Evolutionary conservation across 345 rosid genomes (phyloP).

Genomic region (Pseudoturritis turrita): DNA sequence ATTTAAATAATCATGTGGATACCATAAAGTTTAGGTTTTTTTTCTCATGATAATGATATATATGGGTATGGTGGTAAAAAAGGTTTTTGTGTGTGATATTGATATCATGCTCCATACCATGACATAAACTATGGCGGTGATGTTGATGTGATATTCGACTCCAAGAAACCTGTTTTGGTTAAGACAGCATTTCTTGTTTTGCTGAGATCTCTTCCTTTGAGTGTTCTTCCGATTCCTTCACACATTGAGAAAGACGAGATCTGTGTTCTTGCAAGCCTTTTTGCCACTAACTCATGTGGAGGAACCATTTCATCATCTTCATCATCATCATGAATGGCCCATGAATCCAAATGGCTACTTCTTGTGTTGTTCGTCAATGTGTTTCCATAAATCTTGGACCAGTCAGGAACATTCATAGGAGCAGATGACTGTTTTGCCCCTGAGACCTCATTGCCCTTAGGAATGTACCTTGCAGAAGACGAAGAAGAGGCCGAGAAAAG

Average conservation of each 20-base stretch:
- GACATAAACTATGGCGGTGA: conserved; percentile 17
- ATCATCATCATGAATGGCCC: conserved; percentile 26
- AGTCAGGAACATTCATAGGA: conserved; percentile 80
- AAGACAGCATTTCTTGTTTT: conserved; percentile 67
- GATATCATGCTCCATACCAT: conserved; percentile 15
- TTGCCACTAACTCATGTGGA: conserved; percentile 83
- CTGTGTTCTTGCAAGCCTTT: conserved; percentile 46
- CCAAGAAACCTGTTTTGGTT: conserved; percentile 75
- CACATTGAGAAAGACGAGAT: conserved; percentile 62
- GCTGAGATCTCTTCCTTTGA: conserved; percentile 81
- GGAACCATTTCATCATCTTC: conserved; percentile 59
- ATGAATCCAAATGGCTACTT: conserved; percentile 26
- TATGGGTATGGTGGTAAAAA: neutral
- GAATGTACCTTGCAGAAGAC: conserved; percentile 30
- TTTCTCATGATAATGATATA: conserved; percentile 6
- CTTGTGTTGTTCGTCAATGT: conserved; percentile 10
- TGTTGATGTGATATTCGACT: conserved; percentile 26
- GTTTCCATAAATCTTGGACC: conserved; percentile 80
- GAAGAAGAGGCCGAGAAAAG: conserved; percentile 37
- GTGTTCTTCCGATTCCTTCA: conserved; percentile 82
- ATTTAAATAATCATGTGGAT: conserved; percentile 29
- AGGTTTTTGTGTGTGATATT: neutral
- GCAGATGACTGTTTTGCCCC: conserved; percentile 52
- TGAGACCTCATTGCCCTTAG: conserved; percentile 12
- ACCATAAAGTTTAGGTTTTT: conserved; percentile 15